A percentile compares a stretch with the other conserved stretches of the same genome.
phyloP scores from a whole-genome alignment of 192 early-diverging fungal genomes.

The Geranomyces variabilis region DNA sequence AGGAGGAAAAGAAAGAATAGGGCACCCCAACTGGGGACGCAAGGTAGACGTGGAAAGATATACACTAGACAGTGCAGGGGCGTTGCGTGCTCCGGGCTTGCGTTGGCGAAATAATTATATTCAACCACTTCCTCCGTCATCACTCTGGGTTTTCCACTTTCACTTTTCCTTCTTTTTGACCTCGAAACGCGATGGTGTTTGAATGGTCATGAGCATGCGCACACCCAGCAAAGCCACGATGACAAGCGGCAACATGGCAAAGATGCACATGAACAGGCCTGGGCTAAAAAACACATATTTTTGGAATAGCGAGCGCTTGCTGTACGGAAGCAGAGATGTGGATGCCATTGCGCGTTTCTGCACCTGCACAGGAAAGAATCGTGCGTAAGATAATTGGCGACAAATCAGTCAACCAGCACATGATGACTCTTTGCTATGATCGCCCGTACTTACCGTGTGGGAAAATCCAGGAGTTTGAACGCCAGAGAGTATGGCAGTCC shows the following conservation, averaged over 20 bases:
- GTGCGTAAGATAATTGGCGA: not conserved
- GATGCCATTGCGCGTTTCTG: conserved; percentile 15
- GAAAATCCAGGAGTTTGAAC: not conserved
- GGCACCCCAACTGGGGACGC: no score
- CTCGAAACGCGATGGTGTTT: conserved; percentile 28
- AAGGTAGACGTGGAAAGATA: no score
- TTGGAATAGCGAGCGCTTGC: conserved; percentile 36
- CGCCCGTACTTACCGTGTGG: no score
- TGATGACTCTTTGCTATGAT: not conserved
- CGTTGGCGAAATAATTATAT: no score
- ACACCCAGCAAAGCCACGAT: conserved; percentile 34
- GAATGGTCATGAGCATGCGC: conserved; percentile 22
- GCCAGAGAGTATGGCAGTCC: conserved; percentile 24
- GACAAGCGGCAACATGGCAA: conserved; percentile 26
- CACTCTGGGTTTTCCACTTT: not conserved
- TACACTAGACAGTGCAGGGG: no score
- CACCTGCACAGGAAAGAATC: conserved; percentile 15
- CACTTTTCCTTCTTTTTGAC: conserved; percentile 36
- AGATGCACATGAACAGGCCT: conserved; percentile 36
- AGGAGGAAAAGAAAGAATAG: no score
- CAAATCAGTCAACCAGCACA: not conserved
- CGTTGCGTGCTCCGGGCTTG: no score
- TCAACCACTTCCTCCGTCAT: no score
- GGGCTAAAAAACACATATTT: conserved; percentile 36
- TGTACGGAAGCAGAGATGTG: conserved; percentile 17